Evolutionary conservation across 306 rosid species (phyloP), one percentile per base, ranked within the genome.

Genomic region (peach (Prunus persica)): DNA sequence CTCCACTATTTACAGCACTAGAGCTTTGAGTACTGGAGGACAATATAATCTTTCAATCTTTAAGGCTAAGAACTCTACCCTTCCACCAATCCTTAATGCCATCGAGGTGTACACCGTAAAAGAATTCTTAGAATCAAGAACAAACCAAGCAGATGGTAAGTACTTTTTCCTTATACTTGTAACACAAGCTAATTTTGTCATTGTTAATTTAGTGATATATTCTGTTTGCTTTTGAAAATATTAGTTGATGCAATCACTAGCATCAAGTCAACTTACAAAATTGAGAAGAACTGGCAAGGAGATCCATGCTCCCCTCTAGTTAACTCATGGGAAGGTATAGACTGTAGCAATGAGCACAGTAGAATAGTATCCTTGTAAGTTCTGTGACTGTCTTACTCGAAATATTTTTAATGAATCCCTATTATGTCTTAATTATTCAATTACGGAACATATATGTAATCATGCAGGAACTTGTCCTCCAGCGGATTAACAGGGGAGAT

Each of bases 61-160:
- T 2, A 61, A 38, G 19, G 57, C 54, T 14, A 32, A 71, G 1
- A 65, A 73, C 22, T 80, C 91, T 20, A 77, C 75, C n/a, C 83
- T 83, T 72, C 93, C 87, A 4, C 87, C 91, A 5, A 81, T 85
- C 32, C 69, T 87, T 71, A 89, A 85, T 46, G 89, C 93, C 38
- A 28, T 46, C 13, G 93, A 89, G 82, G 0, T 79, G 16, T 79
- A 60, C 55, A 2, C 0, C 24, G 24, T 68, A 3, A 24, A 49
- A 14, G 11, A 50, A 0, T 34, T 69, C 16, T 55, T 46, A 46
- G n/a, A 22, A 28, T 51, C 51, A n/a, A 71, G 80, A 41, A 81
- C 82, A 41, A 25, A 66, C 28, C 46, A 38, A 54, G 9, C 13
- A 34, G 80, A 76, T 67, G 45, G 80, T 55, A 4, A 66, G 71